Evolutionary conservation across 2,329 filamentous ascomycete species (phyloP), one percentile per base, ranked within the genome.

Genomic region (Sporothrix mexicana): DNA sequence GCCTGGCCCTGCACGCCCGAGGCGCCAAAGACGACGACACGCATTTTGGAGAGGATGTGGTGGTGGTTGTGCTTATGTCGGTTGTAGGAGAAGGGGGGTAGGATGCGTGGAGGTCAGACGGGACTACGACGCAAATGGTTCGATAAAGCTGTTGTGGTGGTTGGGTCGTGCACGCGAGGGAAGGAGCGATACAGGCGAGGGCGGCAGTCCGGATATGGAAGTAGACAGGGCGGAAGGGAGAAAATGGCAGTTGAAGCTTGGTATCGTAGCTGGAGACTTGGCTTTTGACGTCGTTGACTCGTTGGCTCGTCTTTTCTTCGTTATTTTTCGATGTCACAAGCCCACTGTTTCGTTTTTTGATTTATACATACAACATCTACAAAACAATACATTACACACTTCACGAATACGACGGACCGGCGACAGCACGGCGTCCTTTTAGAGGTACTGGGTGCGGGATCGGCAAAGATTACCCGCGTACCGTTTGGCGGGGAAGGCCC

Each of bases 1-100:
- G 77, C 77, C 23, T 74, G 74, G 59, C 78, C 77, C 36, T 79
- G 78, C 9, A 78, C 78, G 23, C 78, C 77, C 3, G 77, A 77
- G 23, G 78, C 78, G 30, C 78, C 78, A 67, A 79, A 79, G 15
- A 79, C 77, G n/a, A 76, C 74, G n/a, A 79, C 77, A 36, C 75
- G 75, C 78, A 79, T 79, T 6, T 36, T 49, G 43, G 41, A n/a
- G 45, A 2, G n/a, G 51, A 12, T 7, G 57, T 61, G 17, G 59
- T 13, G 59, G 57, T n/a, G 30, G 17, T 62, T 30, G 30, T 20
- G 30, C 6, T 62, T 15, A 20, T 5, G 59, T 9, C 9, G 7
- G 17, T 62, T 15, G 30, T 20, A 36, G 25, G 25, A 36, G 23
- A 17, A 30, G 30, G 6, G 13, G 57, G 30, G 17, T 17, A 30